Evolutionary conservation across 129 eudicot species (phyloP).

Genomic region (Ambrosia artemisiifolia): DNA sequence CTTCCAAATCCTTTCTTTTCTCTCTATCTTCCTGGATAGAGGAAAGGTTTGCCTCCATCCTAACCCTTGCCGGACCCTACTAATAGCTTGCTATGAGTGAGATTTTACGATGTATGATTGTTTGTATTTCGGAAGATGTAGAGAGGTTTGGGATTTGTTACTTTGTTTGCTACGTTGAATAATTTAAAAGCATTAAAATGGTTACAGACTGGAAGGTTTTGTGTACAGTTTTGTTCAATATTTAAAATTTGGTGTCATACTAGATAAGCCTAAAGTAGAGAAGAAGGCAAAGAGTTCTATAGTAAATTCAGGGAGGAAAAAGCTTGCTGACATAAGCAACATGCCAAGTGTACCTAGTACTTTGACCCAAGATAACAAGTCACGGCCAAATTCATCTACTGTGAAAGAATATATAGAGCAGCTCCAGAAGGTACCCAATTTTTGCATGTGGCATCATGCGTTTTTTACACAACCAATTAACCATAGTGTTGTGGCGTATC

Average conservation of each 20-base stretch:
- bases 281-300: conserved; percentile 25
- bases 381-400: conserved; percentile 24
- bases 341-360: conserved; percentile 23
- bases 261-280: conserved; percentile 34
- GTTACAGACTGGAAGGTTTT: background rate
- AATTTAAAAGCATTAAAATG: background rate
- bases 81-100: too few relatives aligned
- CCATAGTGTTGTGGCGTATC: background rate
- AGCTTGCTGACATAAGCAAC: conserved; percentile 67
- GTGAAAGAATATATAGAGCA: conserved; percentile 49
- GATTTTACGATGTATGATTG: too few relatives aligned
- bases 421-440: conserved; percentile 52
- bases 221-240: background rate
- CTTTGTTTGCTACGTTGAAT: background rate
- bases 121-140: background rate
- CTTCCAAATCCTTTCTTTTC: too few relatives aligned
- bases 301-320: conserved; percentile 43
- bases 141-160: background rate
- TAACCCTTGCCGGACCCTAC: too few relatives aligned
- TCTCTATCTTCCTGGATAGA: too few relatives aligned
- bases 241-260: background rate
- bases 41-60: too few relatives aligned
- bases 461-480: background rate
- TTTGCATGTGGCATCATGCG: background rate
- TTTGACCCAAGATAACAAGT: conserved; percentile 39